Base-by-base conservation (phyloP, 306 rosid species). In the Luffa acutangula region DNA sequence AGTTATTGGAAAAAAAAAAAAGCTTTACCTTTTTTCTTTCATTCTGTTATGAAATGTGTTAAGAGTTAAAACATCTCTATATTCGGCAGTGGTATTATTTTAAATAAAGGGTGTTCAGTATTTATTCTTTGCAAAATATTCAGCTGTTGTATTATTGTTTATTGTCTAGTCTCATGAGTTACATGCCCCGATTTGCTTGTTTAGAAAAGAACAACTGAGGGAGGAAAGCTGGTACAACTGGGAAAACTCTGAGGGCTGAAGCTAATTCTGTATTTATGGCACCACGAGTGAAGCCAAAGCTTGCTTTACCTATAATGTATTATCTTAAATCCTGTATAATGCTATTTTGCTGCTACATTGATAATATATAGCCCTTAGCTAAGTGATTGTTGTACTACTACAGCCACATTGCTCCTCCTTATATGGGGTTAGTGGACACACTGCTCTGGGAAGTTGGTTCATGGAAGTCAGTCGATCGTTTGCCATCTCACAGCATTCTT, bases 281-380 rank as follows among this genome's bases (percentile, higher is more conserved):
- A 77, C 97, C 99, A 66, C 91, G 90, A 83, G 99, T 96, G 85
- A 96, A 93, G 86, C 89, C 99, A 67, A 94, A 91, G 84, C 97
- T 96, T 76, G 75, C 91, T 82, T 84, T 96, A 86, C 97, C 97
- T 70, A 60, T 83, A 85, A 87, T 93, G 99, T 95, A 95, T 78
- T 82, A 49, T 83, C 86, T 85, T 60, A 59, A 82, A 62, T 80
- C 83, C 84, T 33, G 63, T 51, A 42, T 42, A 43, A 62, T 37
- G 58, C 54, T 65, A 75, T 43, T 79, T 21, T 48, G 10, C 25
- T 62, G 49, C 31, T 9, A 33, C 62, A 15, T 60, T 36, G 7
- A 13, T 33, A 20, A 34, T 14, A 7, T 36, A 7, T 37, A 36
- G 48, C 57, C 21, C 20, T 21, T 21, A 45, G 57, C 76, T 46